phyloP scores from a whole-genome alignment of 2,329 filamentous ascomycete genomes.

The Neonectria coccinea region DNA sequence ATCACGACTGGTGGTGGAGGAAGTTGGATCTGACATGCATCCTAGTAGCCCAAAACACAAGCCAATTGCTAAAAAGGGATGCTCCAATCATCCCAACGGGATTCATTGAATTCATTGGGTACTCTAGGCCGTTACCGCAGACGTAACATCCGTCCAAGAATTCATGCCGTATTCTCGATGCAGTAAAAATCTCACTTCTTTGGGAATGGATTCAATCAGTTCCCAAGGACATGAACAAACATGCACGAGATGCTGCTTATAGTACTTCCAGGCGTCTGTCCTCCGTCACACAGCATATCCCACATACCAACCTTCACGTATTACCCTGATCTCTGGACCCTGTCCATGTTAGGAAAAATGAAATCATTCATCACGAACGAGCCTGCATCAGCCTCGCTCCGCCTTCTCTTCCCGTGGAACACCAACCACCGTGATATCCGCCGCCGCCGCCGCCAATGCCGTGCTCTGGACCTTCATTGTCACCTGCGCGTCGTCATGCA shows the following conservation, averaged over 20 bases:
- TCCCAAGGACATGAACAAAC: neutral
- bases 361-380: neutral
- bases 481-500: conserved; percentile 35
- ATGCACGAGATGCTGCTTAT: neutral
- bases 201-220: neutral
- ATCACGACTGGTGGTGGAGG: neutral
- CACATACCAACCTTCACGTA: neutral
- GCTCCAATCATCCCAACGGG: too few relatives aligned
- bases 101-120: too few relatives aligned
- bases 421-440: conserved; percentile 29
- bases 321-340: neutral
- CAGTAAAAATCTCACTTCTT: neutral
- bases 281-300: conserved; percentile 7
- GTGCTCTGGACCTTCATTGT: conserved; percentile 21
- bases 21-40: neutral
- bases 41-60: neutral
- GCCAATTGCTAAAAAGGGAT: neutral
- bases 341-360: neutral
- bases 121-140: neutral
- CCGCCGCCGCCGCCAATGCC: conserved; percentile 11
- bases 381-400: conserved; percentile 27
- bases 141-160: neutral
- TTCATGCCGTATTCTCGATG: neutral
- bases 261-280: neutral
- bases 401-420: conserved; percentile 32